Evolutionary conservation across 1,284 basidiomycete genomes (phyloP).

Genomic region (Ganoderma lingzhi): DNA sequence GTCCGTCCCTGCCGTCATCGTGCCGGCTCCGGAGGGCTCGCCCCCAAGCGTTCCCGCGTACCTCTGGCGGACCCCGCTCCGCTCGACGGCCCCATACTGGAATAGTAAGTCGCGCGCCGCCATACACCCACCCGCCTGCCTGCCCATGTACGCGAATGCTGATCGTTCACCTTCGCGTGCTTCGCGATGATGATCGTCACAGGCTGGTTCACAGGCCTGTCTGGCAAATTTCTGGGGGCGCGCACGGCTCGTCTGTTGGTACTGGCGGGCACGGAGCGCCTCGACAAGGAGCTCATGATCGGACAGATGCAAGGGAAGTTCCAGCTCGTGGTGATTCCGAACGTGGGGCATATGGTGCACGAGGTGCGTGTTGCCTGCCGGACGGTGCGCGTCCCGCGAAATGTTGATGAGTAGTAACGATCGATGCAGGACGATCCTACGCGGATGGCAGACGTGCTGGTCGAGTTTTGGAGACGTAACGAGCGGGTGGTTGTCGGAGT

Average conservation of each 20-base stretch:
- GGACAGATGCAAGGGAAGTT: slow-evolving; percentile 99
- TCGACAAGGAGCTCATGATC: slow-evolving; percentile 95
- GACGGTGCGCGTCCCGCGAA: background rate
- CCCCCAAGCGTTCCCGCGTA: slow-evolving; percentile 47
- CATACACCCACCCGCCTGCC: background rate
- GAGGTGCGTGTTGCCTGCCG: slow-evolving; percentile 64
- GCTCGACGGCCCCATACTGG: slow-evolving; percentile 92
- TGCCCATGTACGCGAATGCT: no score
- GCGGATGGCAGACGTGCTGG: slow-evolving; percentile 78
- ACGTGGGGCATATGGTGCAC: slow-evolving; percentile 93
- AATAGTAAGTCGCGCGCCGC: slow-evolving; percentile 58
- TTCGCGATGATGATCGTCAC: background rate
- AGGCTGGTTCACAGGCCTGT: slow-evolving; percentile 94
- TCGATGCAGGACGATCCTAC: slow-evolving; percentile 81
- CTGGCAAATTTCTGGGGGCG: slow-evolving; percentile 77
- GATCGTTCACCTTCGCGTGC: background rate
- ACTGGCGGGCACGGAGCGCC: slow-evolving; percentile 91
- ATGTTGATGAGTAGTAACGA: background rate
- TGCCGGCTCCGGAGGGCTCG: slow-evolving; percentile 54
- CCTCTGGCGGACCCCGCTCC: slow-evolving; percentile 87
- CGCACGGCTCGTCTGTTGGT: slow-evolving; percentile 88
- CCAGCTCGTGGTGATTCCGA: slow-evolving; percentile 88
- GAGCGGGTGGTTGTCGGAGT: slow-evolving; percentile 77
- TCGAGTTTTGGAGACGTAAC: slow-evolving; percentile 93
- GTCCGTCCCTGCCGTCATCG: slow-evolving; percentile 82